A percentile compares a stretch with the other conserved stretches of the same genome.
Conservation (phyloP, 345 rosid species). For the Balakata baccata region DNA sequence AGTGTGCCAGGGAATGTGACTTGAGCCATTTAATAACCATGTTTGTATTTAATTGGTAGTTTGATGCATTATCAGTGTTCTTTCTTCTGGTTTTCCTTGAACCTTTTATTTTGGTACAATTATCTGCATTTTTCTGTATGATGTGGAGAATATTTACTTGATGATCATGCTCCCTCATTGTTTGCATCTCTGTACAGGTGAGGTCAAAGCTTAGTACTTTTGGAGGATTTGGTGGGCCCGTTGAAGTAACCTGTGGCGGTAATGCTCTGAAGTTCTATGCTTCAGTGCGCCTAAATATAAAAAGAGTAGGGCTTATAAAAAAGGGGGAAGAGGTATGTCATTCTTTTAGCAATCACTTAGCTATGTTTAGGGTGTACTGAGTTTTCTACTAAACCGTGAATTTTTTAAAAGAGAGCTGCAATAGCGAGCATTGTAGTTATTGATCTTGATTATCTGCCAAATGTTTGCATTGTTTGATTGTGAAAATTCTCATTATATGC, state of each 20-base stretch:
- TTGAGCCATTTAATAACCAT: neutral
- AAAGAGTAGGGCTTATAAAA: slow-evolving; percentile 68
- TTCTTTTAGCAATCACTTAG: neutral
- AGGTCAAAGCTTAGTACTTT: slow-evolving; percentile 87
- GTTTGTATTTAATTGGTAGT: neutral
- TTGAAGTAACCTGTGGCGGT: slow-evolving; percentile 97
- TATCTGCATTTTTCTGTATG: slow-evolving; percentile 1
- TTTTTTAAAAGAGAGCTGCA: neutral
- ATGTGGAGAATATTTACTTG: neutral
- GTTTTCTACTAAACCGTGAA: neutral
- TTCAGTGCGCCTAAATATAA: slow-evolving; percentile 78
- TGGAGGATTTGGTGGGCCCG: slow-evolving; percentile 92
- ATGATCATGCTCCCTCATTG: neutral
- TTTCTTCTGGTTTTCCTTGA: neutral
- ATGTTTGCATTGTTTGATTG: neutral
- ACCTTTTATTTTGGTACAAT: neutral
- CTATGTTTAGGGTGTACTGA: neutral
- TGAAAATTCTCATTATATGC: neutral
- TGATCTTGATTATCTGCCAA: neutral
- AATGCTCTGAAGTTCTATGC: slow-evolving; percentile 98
- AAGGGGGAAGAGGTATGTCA: slow-evolving; percentile 80
- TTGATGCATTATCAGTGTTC: neutral
- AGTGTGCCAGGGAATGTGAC: neutral
- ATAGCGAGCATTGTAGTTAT: neutral
- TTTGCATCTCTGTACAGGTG: slow-evolving; percentile 44